Evolutionary conservation across 169 alveolate genomes (phyloP), one percentile per base, ranked within the genome.

Genomic region (Cyclospora cayetanensis): DNA sequence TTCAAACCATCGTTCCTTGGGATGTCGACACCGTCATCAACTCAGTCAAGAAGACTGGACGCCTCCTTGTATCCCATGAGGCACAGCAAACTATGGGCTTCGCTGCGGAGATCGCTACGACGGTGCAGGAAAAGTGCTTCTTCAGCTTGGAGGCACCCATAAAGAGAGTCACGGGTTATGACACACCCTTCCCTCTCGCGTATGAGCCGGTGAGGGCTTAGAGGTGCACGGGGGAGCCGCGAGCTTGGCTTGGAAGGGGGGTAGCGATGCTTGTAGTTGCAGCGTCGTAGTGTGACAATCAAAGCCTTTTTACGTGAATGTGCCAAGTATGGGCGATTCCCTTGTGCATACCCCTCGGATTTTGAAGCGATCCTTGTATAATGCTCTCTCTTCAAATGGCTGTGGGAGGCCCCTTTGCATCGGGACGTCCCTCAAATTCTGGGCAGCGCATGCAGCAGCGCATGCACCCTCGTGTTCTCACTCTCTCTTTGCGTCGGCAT

Each of bases 131-230:
- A 83, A 95, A 97, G 80, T 98, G 99, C 96, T 98, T 98, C 94
- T 95, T 96, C 90, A 95, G 96, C 83, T 94, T 98, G n/a, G 98
- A 97, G 94, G 98, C 99, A 4, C 99, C 99, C 39, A 95, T 98
- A 65, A 94, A 93, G 91, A 95, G 99, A 80, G 98, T 98, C 37
- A 96, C 98, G 90, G 99, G 99, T 29, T 98, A 96, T 93, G 99
- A 98, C 95, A 98, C 99, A 25, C 99, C 99, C 39, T 98, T 97
- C 96, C 99, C 99, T 22, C 97, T 97, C 46, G 98, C 97, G 0
- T 97, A 93, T 92, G 99, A 98, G 91, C 94, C 97, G 5, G 96
- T 94, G 31, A 70, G 90, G 9, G n/a, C n/a, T n/a, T n/a, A n/a
- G n/a, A n/a, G n/a, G n/a, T n/a, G n/a, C 15, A 39, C 22, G 27